These are phyloP conservation scores for Fusarium camptoceras DNA, from an alignment of 2,329 filamentous ascomycete genomes.

Conservation along the genomic window DNA sequence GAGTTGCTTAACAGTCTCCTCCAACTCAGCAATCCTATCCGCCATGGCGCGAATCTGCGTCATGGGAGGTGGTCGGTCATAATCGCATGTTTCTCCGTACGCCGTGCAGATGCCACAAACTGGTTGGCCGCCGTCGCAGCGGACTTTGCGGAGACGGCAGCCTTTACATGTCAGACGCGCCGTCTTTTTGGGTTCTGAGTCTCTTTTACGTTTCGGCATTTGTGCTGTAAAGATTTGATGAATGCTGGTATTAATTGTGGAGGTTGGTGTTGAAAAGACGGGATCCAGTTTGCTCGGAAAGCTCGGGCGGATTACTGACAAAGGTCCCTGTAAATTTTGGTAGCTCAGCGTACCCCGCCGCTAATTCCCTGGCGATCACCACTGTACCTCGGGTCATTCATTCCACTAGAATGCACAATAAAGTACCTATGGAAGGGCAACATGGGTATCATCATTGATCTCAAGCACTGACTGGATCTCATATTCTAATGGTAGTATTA, in stretches of 20 bases:
- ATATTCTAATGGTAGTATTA: too few relatives aligned
- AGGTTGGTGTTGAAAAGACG: background rate
- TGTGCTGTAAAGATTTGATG: background rate
- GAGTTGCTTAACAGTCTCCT: background rate
- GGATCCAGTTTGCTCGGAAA: too few relatives aligned
- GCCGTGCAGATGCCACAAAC: background rate
- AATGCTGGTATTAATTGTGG: too few relatives aligned
- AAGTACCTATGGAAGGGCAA: too few relatives aligned
- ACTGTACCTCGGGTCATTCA: too few relatives aligned
- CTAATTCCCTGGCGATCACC: too few relatives aligned
- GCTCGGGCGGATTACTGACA: too few relatives aligned
- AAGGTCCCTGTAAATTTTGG: too few relatives aligned
- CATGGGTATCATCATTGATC: too few relatives aligned
- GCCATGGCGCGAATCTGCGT: conserved; percentile 2
- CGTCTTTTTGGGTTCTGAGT: background rate
- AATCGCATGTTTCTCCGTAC: background rate
- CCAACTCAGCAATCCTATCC: background rate
- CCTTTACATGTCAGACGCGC: conserved; percentile 4
- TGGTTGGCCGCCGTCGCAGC: conserved; percentile 1
- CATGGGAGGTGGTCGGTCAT: conserved; percentile 5
- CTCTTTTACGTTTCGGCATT: background rate
- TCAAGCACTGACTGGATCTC: too few relatives aligned
- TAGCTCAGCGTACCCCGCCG: too few relatives aligned
- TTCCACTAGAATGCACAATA: too few relatives aligned
- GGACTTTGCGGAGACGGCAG: background rate